phyloP scores from a whole-genome alignment of 2,329 filamentous ascomycete genomes.

The Penicillium sp. region DNA sequence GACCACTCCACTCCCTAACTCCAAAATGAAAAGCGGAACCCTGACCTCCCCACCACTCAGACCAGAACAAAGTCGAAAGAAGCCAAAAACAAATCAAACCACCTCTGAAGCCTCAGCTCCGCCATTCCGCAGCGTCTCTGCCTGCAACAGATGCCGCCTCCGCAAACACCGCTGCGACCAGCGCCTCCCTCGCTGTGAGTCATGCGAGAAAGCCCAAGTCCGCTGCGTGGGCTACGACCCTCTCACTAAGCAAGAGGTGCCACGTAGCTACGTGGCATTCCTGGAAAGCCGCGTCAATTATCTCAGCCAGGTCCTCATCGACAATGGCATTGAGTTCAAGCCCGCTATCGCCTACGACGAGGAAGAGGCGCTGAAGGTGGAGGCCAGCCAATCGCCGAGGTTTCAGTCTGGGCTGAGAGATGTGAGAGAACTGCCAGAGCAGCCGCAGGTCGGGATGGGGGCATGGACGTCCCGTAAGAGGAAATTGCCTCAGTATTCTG shows the following conservation, averaged over 20 bases:
- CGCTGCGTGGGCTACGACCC: slow-evolving; percentile 86
- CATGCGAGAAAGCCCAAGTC: slow-evolving; percentile 79
- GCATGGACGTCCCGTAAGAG: not conserved
- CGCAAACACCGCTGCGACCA: slow-evolving; percentile 88
- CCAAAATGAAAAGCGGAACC: not conserved
- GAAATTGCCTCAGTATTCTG: not conserved
- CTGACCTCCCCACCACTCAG: not conserved
- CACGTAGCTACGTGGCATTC: slow-evolving; percentile 78
- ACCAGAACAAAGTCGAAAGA: not conserved
- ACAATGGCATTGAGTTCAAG: slow-evolving; percentile 64
- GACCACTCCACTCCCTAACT: not conserved
- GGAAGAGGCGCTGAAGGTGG: not conserved
- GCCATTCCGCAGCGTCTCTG: slow-evolving; percentile 72
- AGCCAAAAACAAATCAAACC: not conserved
- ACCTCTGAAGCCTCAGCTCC: slow-evolving; percentile 8
- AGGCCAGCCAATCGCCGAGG: not conserved
- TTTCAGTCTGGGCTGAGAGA: not conserved
- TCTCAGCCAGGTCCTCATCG: slow-evolving; percentile 66
- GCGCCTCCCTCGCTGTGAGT: slow-evolving; percentile 74
- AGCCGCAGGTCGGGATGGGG: not conserved
- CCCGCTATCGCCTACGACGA: slow-evolving; percentile 63
- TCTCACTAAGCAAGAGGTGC: slow-evolving; percentile 87
- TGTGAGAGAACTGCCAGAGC: not conserved
- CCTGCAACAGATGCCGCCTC: slow-evolving; percentile 78
- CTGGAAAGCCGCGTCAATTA: slow-evolving; percentile 75